Evolutionary conservation across 805 yeast genomes (phyloP), one percentile per base, ranked within the genome.

Genomic region (Ogataea wickerhamii): DNA sequence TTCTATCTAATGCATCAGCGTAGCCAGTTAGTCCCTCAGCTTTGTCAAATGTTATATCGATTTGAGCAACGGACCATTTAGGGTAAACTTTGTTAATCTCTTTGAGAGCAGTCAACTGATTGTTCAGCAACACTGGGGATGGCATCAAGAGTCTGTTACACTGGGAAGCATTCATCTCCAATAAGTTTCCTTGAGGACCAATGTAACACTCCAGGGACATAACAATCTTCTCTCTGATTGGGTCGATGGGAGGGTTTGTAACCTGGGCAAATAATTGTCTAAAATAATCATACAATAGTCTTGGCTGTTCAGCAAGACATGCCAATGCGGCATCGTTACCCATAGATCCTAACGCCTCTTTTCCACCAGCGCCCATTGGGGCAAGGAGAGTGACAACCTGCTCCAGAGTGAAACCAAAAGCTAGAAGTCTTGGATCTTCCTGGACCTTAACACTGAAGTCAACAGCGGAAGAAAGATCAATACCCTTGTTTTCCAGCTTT

Each of bases 201-300:
- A 91, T 81, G 64, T 85, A 87, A 67, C 98, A 91, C 63, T 91
- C 96, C 51, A 93, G 74, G 10, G 96, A 87, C 98, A 91, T 91
- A 57, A 93, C 98, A 52, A 91, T 86, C 43, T 82, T 82, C 68
- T 91, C 98, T 63, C 98, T 82, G 53, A 91, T 93, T 36, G 98
- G 98, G 63, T 91, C 98, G 59, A 91, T 93, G 35, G 98, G 98
- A 41, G 98, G 98, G 67, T 91, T 91, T 22, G 98, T 91, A 40
- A 91, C 98, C 67, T 91, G 98, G 16, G 98, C 98, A 68, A 91
- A 91, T 57, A 91, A 74, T 64, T 91, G 95, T 56, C 95, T 80
- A 73, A 91, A 93, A 68, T 91, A 91, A 57, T 93, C 98, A 63
- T 85, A 91, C 47, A 87, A 70, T 46, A 93, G 67, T 51, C 82